phyloP scores from a whole-genome alignment of 2,329 filamentous ascomycete species.

The Calonectria crousiana region DNA sequence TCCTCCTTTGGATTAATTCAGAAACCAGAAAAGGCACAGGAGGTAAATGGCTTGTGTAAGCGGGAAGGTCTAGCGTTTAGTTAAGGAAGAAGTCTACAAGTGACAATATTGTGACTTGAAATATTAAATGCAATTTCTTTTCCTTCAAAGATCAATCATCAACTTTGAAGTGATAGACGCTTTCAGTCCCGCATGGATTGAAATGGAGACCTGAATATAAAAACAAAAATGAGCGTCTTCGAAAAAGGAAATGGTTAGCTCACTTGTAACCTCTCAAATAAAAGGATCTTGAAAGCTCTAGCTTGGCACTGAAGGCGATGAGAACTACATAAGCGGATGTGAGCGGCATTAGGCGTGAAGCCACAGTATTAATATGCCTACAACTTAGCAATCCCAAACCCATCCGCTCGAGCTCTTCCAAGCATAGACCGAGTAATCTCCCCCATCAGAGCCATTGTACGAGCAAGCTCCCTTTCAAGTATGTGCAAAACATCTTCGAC shows the following conservation, averaged over 20 bases:
- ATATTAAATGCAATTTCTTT: neutral
- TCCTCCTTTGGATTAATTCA: neutral
- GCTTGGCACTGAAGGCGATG: rapidly evolving
- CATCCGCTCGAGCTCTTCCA: neutral
- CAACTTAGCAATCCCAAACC: constrained; percentile 11
- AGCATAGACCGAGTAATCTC: constrained; percentile 7
- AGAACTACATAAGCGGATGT: neutral
- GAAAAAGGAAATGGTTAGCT: neutral
- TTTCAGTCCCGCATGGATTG: neutral
- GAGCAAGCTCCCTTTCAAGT: constrained; percentile 6
- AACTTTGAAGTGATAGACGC: neutral
- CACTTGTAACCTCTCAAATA: neutral
- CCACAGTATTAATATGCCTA: neutral
- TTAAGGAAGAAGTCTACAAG: neutral
- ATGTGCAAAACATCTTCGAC: constrained; percentile 20
- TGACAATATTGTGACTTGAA: neutral
- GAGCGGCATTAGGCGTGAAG: neutral
- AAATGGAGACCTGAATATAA: neutral
- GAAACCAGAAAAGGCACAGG: neutral
- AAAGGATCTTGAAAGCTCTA: neutral
- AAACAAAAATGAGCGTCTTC: neutral
- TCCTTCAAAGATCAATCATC: neutral
- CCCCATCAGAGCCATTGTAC: constrained; percentile 14
- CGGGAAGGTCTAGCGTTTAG: neutral
- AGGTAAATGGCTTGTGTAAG: neutral